Evolutionary conservation across 208 protist genomes (phyloP).

Genomic region (Angomonas ambiguus): DNA sequence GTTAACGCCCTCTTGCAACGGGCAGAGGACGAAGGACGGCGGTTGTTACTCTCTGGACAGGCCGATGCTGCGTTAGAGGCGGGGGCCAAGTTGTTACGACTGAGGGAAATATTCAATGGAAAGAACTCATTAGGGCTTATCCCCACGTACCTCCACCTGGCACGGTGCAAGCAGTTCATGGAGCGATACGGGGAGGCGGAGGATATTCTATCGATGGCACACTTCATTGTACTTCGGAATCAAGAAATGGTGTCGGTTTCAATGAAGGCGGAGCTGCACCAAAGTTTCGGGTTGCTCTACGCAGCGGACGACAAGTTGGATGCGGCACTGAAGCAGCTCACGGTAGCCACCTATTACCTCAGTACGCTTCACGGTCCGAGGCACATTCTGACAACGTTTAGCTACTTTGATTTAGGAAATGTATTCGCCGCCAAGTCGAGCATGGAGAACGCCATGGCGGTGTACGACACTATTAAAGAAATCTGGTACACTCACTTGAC

Average conservation of each 20-base stretch:
- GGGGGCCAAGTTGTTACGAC: conserved; percentile 67
- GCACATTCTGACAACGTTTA: conserved; percentile 81
- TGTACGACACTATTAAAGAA: conserved; percentile 85
- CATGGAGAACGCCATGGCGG: conserved; percentile 84
- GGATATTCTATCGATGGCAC: conserved; percentile 84
- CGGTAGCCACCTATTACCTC: conserved; percentile 83
- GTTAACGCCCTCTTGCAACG: conserved; percentile 59
- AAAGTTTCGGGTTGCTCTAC: conserved; percentile 87
- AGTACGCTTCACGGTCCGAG: conserved; percentile 72
- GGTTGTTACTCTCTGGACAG: conserved; percentile 65
- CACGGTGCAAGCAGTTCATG: conserved; percentile 84
- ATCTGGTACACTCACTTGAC: conserved; percentile 73
- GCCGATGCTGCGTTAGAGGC: conserved; percentile 67
- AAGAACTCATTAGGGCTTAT: conserved; percentile 63
- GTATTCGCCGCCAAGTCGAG: conserved; percentile 82
- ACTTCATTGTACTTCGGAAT: conserved; percentile 76
- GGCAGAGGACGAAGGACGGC: conserved; percentile 68
- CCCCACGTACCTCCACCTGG: conserved; percentile 78
- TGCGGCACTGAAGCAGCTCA: conserved; percentile 71
- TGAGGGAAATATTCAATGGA: conserved; percentile 77
- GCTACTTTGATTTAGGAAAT: conserved; percentile 89
- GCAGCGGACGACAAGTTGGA: conserved; percentile 82
- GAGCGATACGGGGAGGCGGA: conserved; percentile 74
- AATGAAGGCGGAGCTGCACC: conserved; percentile 83
- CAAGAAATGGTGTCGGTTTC: conserved; percentile 39